Conservation (phyloP, 1,284 basidiomycete genomes). For the Cystobasidium pallidum region DNA sequence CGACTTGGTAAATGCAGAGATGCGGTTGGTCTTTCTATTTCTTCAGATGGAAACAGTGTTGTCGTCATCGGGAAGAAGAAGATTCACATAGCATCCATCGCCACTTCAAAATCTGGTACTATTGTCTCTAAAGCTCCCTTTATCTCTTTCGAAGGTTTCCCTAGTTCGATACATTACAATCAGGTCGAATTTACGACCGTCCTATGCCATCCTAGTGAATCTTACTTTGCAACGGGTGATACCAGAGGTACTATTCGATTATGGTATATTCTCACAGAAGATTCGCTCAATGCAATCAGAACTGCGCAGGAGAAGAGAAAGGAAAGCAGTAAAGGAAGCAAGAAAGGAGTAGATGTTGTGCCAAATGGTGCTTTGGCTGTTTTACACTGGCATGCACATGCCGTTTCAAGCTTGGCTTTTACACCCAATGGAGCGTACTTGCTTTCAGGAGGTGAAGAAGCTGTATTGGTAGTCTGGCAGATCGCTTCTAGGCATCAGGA, state of each 20-base stretch:
- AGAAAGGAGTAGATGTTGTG: conserved; percentile 13
- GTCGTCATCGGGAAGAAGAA: conserved; percentile 79
- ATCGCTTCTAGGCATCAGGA: conserved; percentile 80
- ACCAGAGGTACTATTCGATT: conserved; percentile 78
- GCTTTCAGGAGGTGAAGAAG: conserved; percentile 92
- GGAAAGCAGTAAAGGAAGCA: not conserved
- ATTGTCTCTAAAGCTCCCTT: conserved; percentile 72
- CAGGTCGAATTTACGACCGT: conserved; percentile 72
- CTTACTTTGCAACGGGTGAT: conserved; percentile 95
- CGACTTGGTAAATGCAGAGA: conserved; percentile 32
- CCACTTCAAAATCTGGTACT: conserved; percentile 51
- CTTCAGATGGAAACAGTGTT: conserved; percentile 66
- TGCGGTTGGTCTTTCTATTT: conserved; percentile 25
- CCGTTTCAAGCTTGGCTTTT: conserved; percentile 86
- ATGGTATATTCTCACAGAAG: conserved; percentile 68
- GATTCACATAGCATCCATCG: conserved; percentile 74
- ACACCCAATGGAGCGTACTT: conserved; percentile 89
- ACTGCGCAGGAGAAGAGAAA: conserved; percentile 64
- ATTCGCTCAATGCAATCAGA: conserved; percentile 36
- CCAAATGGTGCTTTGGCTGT: conserved; percentile 71
- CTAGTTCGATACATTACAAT: conserved; percentile 57
- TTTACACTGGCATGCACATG: conserved; percentile 96
- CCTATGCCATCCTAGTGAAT: conserved; percentile 84
- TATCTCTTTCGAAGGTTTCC: conserved; percentile 59
- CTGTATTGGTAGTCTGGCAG: conserved; percentile 95